These are phyloP conservation scores for Penicillium turbatum DNA, from an alignment of 495 filamentous ascomycete genomes.

Conservation along the genomic window DNA sequence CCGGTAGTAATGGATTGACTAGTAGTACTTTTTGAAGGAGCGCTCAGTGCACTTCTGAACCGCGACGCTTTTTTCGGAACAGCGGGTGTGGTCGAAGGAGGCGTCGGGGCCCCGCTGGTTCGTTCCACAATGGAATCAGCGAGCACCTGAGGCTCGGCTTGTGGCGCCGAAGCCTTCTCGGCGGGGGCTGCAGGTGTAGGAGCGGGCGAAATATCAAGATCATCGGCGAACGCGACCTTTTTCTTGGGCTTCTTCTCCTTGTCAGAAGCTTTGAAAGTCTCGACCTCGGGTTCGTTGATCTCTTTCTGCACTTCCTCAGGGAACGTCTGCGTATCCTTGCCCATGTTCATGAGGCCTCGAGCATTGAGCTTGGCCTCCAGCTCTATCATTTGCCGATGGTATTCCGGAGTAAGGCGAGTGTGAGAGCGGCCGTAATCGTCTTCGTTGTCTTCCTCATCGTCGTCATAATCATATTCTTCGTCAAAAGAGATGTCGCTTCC, in stretches of 20 bases:
- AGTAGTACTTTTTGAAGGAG: slow-evolving; percentile 4
- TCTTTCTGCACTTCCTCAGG: slow-evolving; percentile 33
- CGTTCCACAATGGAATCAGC: slow-evolving; percentile 49
- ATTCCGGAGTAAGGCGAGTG: slow-evolving; percentile 61
- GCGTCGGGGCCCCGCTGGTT: slow-evolving; percentile 21
- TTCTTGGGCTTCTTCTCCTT: slow-evolving; percentile 46
- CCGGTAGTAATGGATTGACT: slow-evolving; percentile 8
- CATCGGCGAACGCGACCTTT: slow-evolving; percentile 76
- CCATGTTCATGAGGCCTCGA: slow-evolving; percentile 51
- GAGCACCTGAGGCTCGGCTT: slow-evolving; percentile 32
- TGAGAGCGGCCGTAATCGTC: slow-evolving; percentile 66
- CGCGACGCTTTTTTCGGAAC: slow-evolving; percentile 42
- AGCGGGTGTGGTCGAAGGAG: slow-evolving; percentile 5
- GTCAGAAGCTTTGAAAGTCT: slow-evolving; percentile 7
- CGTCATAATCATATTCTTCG: slow-evolving; percentile 46
- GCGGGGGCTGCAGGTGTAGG: slow-evolving; percentile 23
- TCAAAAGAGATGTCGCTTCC: slow-evolving; percentile 54
- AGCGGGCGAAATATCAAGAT: slow-evolving; percentile 65
- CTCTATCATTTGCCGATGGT: slow-evolving; percentile 74
- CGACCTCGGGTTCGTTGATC: slow-evolving; percentile 24
- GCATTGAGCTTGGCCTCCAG: slow-evolving; percentile 69
- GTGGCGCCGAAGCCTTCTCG: slow-evolving; percentile 34
- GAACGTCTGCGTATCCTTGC: slow-evolving; percentile 37
- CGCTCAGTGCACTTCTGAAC: slow-evolving; percentile 38
- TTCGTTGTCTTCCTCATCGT: slow-evolving; percentile 57